Conservation (phyloP, 148 eudicot genomes). For the Pouteria glomerata region DNA sequence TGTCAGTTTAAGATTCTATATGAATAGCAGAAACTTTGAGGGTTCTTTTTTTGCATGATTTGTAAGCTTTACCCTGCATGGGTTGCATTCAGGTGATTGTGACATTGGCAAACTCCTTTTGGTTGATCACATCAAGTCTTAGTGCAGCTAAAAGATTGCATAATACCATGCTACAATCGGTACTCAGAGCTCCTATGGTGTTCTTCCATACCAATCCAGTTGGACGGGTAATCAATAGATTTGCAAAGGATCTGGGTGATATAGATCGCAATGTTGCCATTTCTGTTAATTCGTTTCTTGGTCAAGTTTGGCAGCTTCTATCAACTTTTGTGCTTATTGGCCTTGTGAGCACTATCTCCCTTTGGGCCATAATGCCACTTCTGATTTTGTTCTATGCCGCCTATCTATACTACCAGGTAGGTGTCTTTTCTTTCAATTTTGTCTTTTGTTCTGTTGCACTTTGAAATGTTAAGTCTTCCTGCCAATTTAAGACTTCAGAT, state of each 20-base stretch:
- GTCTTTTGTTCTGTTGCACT: not conserved
- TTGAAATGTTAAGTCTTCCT: not conserved
- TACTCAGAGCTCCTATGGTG: conserved; percentile 64
- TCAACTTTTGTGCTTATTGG: conserved; percentile 60
- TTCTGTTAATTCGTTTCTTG: conserved; percentile 30
- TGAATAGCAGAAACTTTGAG: not conserved
- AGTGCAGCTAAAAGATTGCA: conserved; percentile 58
- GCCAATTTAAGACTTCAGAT: not conserved
- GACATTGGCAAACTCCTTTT: conserved; percentile 56
- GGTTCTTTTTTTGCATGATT: not conserved
- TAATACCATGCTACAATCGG: conserved; percentile 48
- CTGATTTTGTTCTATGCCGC: conserved; percentile 57
- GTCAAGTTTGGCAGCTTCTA: conserved; percentile 46
- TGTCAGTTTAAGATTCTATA: not conserved
- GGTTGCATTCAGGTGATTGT: conserved; percentile 44
- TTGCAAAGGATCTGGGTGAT: conserved; percentile 53
- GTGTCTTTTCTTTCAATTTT: conserved; percentile 6
- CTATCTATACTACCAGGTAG: conserved; percentile 59
- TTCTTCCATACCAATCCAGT: conserved; percentile 70
- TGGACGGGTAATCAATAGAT: conserved; percentile 64
- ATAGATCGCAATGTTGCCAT: conserved; percentile 59
- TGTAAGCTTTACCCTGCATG: not conserved
- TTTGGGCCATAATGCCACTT: conserved; percentile 70
- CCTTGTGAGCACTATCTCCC: conserved; percentile 48
- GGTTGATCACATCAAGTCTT: conserved; percentile 64